Evolutionary conservation across 495 filamentous ascomycete genomes (phyloP).

Genomic region (Podospora tetraspora): DNA sequence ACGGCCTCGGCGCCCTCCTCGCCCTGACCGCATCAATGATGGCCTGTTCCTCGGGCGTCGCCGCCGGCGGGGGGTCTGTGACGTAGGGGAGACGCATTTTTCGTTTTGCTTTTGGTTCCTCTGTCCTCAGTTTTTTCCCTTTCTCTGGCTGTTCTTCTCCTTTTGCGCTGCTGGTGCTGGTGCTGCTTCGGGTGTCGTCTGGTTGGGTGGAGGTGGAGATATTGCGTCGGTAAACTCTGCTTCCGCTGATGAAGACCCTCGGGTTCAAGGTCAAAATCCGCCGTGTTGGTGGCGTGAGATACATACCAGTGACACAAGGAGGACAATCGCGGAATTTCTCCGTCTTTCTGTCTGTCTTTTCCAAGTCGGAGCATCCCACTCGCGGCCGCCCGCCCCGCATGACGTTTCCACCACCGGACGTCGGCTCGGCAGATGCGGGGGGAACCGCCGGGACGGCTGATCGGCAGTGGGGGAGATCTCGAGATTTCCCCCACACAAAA

Average conservation of each 20-base stretch:
- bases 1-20: neutral
- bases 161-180: neutral
- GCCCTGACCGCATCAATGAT: neutral
- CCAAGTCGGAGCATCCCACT: too few relatives aligned
- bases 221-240: too few relatives aligned
- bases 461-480: neutral
- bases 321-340: too few relatives aligned
- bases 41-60: constrained; percentile 39
- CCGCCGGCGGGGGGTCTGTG: constrained; percentile 49
- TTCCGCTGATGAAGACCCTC: neutral
- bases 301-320: too few relatives aligned
- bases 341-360: too few relatives aligned
- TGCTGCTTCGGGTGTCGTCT: neutral
- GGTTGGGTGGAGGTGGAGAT: neutral
- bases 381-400: too few relatives aligned
- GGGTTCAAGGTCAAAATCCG: neutral
- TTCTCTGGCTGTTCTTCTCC: neutral
- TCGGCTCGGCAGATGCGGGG: neutral
- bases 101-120: too few relatives aligned
- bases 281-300: too few relatives aligned
- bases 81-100: constrained; percentile 69
- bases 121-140: neutral
- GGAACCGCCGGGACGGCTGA: neutral
- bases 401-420: neutral
- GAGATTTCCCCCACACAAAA: too few relatives aligned